Evolutionary conservation across 805 yeast genomes (phyloP).

Genomic region (Maudiozyma saulgeensis): DNA sequence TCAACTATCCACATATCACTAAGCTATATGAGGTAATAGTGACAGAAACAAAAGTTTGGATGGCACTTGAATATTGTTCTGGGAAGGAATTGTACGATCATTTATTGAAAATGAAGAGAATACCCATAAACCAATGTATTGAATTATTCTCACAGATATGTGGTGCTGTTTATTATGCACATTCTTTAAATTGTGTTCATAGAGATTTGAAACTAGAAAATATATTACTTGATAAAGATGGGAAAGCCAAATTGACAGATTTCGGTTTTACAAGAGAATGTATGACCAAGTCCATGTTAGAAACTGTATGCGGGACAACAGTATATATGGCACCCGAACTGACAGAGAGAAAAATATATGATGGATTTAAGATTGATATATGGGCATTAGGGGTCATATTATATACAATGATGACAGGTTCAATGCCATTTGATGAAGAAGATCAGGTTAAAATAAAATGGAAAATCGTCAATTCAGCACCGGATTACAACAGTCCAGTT

Average conservation of each 20-base stretch:
- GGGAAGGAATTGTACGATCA: constrained; percentile 68
- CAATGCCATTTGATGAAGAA: constrained; percentile 86
- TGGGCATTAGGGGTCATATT: constrained; percentile 91
- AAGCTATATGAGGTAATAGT: constrained; percentile 77
- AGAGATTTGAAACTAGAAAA: constrained; percentile 81
- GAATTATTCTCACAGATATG: constrained; percentile 53
- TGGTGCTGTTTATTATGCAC: constrained; percentile 58
- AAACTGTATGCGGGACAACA: constrained; percentile 87
- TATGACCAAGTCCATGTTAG: constrained; percentile 45
- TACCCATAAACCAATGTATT: constrained; percentile 43
- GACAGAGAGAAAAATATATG: constrained; percentile 55
- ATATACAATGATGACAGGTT: constrained; percentile 75
- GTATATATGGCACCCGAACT: constrained; percentile 97
- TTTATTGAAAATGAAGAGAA: constrained; percentile 42
- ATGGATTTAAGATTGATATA: constrained; percentile 73
- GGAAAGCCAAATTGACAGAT: constrained; percentile 71
- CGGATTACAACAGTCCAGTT: constrained; percentile 38
- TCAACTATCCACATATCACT: constrained; percentile 76
- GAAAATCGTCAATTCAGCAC: constrained; percentile 57
- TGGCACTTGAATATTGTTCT: constrained; percentile 84
- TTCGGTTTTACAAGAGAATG: constrained; percentile 89
- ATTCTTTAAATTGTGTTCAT: constrained; percentile 68
- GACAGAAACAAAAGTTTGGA: constrained; percentile 72
- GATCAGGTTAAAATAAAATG: constrained; percentile 52
- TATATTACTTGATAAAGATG: constrained; percentile 47